Evolutionary conservation across 1,284 basidiomycete genomes (phyloP).

Genomic region (Pisolithus thermaeus): DNA sequence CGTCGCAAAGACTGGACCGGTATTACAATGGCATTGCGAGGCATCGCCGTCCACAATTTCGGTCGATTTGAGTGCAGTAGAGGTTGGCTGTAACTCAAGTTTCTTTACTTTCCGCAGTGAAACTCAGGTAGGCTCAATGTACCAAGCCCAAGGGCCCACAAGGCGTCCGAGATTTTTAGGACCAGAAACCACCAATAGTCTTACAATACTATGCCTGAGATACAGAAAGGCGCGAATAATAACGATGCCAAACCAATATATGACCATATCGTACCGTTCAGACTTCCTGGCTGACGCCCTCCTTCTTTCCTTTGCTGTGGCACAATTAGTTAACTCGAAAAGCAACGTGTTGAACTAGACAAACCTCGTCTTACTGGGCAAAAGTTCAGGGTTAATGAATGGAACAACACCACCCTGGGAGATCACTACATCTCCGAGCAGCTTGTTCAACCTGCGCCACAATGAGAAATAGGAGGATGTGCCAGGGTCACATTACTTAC

Average conservation of each 20-base stretch:
- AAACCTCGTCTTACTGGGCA: constrained; percentile 42
- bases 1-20: no score
- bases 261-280: constrained; percentile 9
- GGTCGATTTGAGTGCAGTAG: no score
- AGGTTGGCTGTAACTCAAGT: no score
- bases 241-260: constrained; percentile 19
- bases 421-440: constrained; percentile 82
- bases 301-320: constrained; percentile 30
- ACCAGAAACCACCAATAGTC: no score
- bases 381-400: constrained; percentile 47
- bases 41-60: no score
- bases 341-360: not conserved
- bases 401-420: constrained; percentile 91
- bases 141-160: no score
- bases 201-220: constrained; percentile 5
- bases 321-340: not conserved
- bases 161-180: no score
- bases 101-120: no score
- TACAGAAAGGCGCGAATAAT: constrained; percentile 26
- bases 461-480: constrained; percentile 13
- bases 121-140: no score
- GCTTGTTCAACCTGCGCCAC: constrained; percentile 58
- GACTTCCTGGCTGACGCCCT: constrained; percentile 28
- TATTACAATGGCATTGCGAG: no score
- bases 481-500: constrained; percentile 33